These are phyloP conservation scores for Begonia loranthoides DNA, from an alignment of 306 rosid species.

Conservation along the genomic window DNA sequence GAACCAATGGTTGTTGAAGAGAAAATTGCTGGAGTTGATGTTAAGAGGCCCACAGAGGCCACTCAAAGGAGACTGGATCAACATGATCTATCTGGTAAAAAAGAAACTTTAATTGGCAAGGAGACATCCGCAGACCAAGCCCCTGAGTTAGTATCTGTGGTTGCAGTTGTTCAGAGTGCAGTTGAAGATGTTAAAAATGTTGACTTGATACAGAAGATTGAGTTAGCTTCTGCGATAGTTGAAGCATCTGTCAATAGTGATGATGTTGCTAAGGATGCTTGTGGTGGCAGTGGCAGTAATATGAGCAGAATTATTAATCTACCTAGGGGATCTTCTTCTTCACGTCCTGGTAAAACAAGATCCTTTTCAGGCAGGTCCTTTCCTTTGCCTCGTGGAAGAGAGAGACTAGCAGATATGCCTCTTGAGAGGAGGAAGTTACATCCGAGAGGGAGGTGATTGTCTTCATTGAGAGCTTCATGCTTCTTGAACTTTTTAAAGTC, in stretches of 20 bases:
- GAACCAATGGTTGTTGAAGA: slow-evolving; percentile 27
- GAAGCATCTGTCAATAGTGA: slow-evolving; percentile 37
- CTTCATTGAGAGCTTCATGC: background rate
- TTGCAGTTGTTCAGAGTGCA: slow-evolving; percentile 17
- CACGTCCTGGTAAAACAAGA: slow-evolving; percentile 48
- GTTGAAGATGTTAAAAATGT: slow-evolving; percentile 27
- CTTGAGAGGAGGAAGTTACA: slow-evolving; percentile 34
- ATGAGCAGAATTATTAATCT: slow-evolving; percentile 53
- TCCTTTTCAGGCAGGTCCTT: slow-evolving; percentile 31
- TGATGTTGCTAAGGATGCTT: slow-evolving; percentile 33
- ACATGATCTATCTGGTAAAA: slow-evolving; percentile 18
- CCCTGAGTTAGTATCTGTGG: slow-evolving; percentile 24
- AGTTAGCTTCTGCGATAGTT: slow-evolving; percentile 21
- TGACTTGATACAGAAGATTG: slow-evolving; percentile 22
- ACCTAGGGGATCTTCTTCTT: slow-evolving; percentile 34
- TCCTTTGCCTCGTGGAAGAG: slow-evolving; percentile 41
- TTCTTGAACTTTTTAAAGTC: background rate
- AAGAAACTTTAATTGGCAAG: slow-evolving; percentile 11
- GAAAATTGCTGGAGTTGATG: slow-evolving; percentile 12
- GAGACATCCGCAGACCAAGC: slow-evolving; percentile 14
- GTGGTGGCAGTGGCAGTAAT: slow-evolving; percentile 26
- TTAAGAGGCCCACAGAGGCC: slow-evolving; percentile 14
- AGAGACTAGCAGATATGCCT: slow-evolving; percentile 27
- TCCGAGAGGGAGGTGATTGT: slow-evolving; percentile 66
- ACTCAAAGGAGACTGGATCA: slow-evolving; percentile 10